These are phyloP conservation scores for Batkoa obscura DNA, from an alignment of 371 early-diverging fungal genomes.

Conservation along the genomic window DNA sequence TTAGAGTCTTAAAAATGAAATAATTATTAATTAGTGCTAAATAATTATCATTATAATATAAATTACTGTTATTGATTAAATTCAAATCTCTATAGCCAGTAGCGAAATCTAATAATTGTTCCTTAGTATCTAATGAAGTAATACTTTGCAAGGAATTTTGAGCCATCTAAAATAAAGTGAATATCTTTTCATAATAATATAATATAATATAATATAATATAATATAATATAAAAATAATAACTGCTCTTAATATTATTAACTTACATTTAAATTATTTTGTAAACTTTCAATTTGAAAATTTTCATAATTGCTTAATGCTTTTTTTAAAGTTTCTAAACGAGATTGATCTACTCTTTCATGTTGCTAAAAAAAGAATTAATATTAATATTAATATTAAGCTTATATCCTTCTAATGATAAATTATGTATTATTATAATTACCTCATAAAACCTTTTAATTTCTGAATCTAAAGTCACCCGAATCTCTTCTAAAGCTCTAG, in stretches of 20 bases:
- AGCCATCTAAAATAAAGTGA: too few relatives aligned
- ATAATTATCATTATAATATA: too few relatives aligned
- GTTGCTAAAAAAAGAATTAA: not conserved
- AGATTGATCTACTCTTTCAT: constrained; percentile 1
- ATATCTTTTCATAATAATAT: too few relatives aligned
- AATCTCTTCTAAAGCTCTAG: not conserved
- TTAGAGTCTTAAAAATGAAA: too few relatives aligned
- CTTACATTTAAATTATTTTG: not conserved
- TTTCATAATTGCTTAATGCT: not conserved
- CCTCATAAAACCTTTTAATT: not conserved
- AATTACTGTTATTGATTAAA: not conserved
- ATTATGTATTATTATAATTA: not conserved
- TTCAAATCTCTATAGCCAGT: not conserved
- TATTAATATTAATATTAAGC: not conserved
- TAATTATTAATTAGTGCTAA: too few relatives aligned
- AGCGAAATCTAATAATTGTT: not conserved
- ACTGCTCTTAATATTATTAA: not conserved
- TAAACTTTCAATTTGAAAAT: not conserved
- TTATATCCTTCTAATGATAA: not conserved
- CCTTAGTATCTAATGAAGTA: not conserved
- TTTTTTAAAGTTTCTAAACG: not conserved
- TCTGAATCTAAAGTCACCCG: not conserved
- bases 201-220: too few relatives aligned
- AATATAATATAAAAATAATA: too few relatives aligned
- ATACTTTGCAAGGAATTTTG: too few relatives aligned